Evolutionary conservation across 1,139 yeast species (phyloP), one percentile per base, ranked within the genome.

Genomic region (Magnusiomyces paraingens): DNA sequence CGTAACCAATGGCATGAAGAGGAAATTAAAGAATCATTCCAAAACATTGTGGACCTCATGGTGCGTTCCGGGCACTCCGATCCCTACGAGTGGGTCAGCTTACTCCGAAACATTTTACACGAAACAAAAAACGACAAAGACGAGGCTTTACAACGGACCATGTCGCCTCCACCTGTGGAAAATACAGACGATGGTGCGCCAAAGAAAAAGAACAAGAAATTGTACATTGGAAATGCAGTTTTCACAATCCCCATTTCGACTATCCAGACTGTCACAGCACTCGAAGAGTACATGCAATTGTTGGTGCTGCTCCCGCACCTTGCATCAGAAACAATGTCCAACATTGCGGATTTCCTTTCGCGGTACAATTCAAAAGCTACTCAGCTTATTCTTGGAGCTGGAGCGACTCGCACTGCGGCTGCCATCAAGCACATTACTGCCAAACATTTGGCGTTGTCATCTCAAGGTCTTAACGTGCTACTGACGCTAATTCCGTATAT

Each of bases 1-100:
- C 73, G 73, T 51, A 98, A 91, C 61, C 73, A 73, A 20, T 93
- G 99, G 99, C 81, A 80, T 54, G 95, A 91, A 55, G 79, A 78
- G 32, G 76, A 76, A 47, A 74, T 82, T 5, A 70, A 84, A 0
- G 62, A 69, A 0, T 66, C 69, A 1, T 65, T 79, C 2, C 96
- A 89, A 65, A 59, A 52, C 0, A 62, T 72, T 3, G 76, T 85
- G 2, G 80, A 85, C 63, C 79, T 79, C 52, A 73, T 90, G 10
- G 71, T 80, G 0, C 75, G 76, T 6, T 75, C 83, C 42, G 75
- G 80, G 0, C 74, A 74, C 21, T 71, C 71, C 20, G 78, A 80
- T 52, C 81, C 80, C 0, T 69, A 72, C 0, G 62, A 64, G 15
- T 86, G 93, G 93, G 63, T 59, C 15, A 54, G 53, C 22, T 26